These are phyloP conservation scores for Begonia loranthoides DNA, from an alignment of 306 rosid species.

Conservation along the genomic window DNA sequence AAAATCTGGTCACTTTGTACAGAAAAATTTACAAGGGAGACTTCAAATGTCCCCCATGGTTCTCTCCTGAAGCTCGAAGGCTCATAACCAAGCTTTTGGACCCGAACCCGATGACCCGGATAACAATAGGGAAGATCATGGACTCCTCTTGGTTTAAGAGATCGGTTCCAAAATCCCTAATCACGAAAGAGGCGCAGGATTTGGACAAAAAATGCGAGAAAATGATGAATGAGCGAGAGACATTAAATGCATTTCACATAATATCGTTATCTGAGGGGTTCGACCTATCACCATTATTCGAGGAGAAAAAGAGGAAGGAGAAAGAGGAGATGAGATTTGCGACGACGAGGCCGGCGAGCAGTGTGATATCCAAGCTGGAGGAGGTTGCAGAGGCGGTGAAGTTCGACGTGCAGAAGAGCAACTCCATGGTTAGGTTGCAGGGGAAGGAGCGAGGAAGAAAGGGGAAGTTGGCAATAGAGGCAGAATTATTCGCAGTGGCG, in stretches of 20 bases:
- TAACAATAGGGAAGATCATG: slow-evolving; percentile 42
- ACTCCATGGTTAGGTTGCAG: slow-evolving; percentile 35
- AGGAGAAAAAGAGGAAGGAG: slow-evolving; percentile 51
- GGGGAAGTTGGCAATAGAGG: slow-evolving; percentile 44
- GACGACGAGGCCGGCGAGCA: slow-evolving; percentile 46
- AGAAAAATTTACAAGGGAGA: too few species aligned
- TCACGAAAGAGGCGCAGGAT: slow-evolving; percentile 19
- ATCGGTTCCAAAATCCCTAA: slow-evolving; percentile 26
- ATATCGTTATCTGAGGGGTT: slow-evolving; percentile 52
- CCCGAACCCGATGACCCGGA: slow-evolving; percentile 55
- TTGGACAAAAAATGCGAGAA: slow-evolving; percentile 20
- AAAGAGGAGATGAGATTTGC: slow-evolving; percentile 59
- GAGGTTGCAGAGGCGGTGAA: slow-evolving; percentile 46
- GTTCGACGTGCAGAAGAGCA: slow-evolving; percentile 46
- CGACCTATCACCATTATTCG: slow-evolving; percentile 49
- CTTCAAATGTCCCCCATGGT: too few species aligned
- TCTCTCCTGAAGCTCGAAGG: slow-evolving; percentile 51
- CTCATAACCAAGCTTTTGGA: slow-evolving; percentile 63
- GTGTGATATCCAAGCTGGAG: slow-evolving; percentile 56
- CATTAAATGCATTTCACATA: slow-evolving; percentile 75
- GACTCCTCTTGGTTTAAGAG: slow-evolving; percentile 69
- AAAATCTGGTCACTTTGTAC: too few species aligned
- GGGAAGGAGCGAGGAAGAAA: slow-evolving; percentile 46
- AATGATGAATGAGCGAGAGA: slow-evolving; percentile 18
- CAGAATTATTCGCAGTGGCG: slow-evolving; percentile 42